A percentile compares a stretch with the other conserved stretches of the same genome.
phyloP scores from a whole-genome alignment of 2,329 filamentous ascomycete species.

The Exophiala sp. region DNA sequence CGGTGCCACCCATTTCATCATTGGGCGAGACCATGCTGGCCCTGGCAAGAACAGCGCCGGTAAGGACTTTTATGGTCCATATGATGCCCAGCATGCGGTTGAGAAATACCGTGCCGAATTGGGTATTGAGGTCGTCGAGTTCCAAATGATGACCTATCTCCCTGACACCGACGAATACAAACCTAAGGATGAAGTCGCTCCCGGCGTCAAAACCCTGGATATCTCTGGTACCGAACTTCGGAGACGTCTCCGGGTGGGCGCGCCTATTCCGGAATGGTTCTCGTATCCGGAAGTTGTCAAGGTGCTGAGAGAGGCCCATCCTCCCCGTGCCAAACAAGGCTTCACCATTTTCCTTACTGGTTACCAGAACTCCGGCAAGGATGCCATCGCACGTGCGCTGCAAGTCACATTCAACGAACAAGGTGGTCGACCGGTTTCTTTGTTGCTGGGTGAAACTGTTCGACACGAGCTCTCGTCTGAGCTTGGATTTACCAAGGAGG shows the following conservation, averaged over 20 bases:
- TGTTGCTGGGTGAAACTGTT: constrained; percentile 92
- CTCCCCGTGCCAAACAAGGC: constrained; percentile 80
- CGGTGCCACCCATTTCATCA: constrained; percentile 97
- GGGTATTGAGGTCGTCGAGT: constrained; percentile 96
- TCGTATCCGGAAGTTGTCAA: constrained; percentile 98
- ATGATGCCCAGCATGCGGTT: constrained; percentile 92
- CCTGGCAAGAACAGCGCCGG: constrained; percentile 98
- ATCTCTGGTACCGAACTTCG: constrained; percentile 89
- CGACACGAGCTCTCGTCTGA: constrained; percentile 88
- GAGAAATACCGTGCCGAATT: constrained; percentile 96
- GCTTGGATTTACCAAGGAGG: constrained; percentile 87
- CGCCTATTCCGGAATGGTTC: constrained; percentile 98
- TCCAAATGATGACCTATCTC: constrained; percentile 99
- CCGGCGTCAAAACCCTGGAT: constrained; percentile 77
- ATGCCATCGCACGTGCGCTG: constrained; percentile 88
- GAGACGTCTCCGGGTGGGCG: constrained; percentile 79
- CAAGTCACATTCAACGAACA: constrained; percentile 98
- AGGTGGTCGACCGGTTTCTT: constrained; percentile 86
- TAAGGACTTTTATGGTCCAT: constrained; percentile 94
- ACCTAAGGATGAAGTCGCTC: constrained; percentile 81
- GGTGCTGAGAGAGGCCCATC: constrained; percentile 94
- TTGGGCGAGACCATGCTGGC: constrained; percentile 95
- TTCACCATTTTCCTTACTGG: constrained; percentile 98
- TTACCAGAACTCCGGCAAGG: constrained; percentile 94
- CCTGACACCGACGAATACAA: constrained; percentile 95